phyloP scores from a whole-genome alignment of 1,284 basidiomycete genomes.

The Microbotryomycetes sp. region DNA sequence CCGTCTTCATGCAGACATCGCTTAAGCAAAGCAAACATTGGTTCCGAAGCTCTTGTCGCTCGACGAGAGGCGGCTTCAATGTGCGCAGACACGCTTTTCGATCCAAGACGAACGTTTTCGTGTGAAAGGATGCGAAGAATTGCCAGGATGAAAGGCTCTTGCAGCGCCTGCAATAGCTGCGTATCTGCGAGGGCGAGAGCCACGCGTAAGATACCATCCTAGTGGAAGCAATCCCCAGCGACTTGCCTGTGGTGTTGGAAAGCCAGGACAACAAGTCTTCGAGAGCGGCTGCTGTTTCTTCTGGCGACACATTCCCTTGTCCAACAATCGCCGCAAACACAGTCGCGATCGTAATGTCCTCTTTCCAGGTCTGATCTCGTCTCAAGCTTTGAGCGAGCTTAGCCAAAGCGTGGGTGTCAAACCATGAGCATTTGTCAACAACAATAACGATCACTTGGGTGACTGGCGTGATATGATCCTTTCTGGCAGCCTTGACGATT shows the following conservation, averaged over 20 bases:
- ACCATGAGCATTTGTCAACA: conserved; percentile 2
- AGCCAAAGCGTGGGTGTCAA: neutral
- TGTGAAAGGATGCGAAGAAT: conserved; percentile 10
- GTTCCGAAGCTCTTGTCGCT: neutral
- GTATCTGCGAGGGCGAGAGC: no score
- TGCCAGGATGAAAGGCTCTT: conserved; percentile 11
- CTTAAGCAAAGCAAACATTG: neutral
- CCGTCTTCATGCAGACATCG: neutral
- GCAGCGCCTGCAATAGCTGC: neutral
- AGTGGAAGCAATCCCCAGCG: neutral
- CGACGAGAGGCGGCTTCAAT: neutral
- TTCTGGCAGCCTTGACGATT: no score
- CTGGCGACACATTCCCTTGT: neutral
- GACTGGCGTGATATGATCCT: no score
- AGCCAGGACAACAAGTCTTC: neutral
- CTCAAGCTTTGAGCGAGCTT: conserved; percentile 4
- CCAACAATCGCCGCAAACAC: conserved; percentile 10
- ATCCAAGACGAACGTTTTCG: neutral
- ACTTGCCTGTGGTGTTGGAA: neutral
- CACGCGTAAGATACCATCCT: neutral
- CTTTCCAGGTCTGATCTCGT: neutral
- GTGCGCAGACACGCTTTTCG: neutral
- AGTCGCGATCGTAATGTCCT: conserved; percentile 1
- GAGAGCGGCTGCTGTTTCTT: neutral
- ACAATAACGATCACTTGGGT: conserved; percentile 4